Percentiles rank a stretch among this genome's conserved stretches.
Conservation (phyloP, 164 flowering plant species). For the Nymphaea colorata region DNA sequence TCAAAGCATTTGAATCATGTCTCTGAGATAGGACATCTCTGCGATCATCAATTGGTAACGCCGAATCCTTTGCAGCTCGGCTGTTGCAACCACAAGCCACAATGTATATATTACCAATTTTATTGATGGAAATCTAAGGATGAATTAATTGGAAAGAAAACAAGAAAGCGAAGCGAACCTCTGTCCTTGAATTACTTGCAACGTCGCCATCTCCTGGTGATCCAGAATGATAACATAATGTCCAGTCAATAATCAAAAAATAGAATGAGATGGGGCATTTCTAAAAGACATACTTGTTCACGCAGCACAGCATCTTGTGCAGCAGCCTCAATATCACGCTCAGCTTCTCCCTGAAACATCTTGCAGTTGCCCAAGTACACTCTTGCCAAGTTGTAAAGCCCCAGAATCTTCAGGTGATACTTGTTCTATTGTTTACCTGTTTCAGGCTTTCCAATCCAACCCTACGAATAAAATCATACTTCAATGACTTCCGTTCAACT, state of each 20-base stretch:
- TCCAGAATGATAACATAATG: not conserved
- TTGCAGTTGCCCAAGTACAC: not conserved
- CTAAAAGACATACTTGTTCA: constrained; percentile 48
- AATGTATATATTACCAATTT: not conserved
- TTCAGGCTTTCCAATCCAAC: too few species aligned
- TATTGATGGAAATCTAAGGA: too few species aligned
- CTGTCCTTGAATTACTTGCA: constrained; percentile 52
- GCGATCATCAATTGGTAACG: constrained; percentile 25
- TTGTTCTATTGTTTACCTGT: too few species aligned
- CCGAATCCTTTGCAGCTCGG: constrained; percentile 42
- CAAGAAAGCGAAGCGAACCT: constrained; percentile 30
- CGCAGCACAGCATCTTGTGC: constrained; percentile 65
- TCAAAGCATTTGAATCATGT: constrained; percentile 63
- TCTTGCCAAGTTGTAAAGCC: not conserved
- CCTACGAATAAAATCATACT: too few species aligned
- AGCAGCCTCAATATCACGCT: constrained; percentile 44
- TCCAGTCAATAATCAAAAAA: not conserved
- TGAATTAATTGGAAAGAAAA: not conserved
- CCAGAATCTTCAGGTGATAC: too few species aligned
- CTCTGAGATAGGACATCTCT: constrained; percentile 61
- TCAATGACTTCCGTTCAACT: too few species aligned
- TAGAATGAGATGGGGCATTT: not conserved
- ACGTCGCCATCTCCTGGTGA: constrained; percentile 64
- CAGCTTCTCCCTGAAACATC: constrained; percentile 9
- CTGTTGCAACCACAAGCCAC: constrained; percentile 1